These are phyloP conservation scores for Vinca minor DNA, from an alignment of 257 asterid genomes.

Conservation along the genomic window DNA sequence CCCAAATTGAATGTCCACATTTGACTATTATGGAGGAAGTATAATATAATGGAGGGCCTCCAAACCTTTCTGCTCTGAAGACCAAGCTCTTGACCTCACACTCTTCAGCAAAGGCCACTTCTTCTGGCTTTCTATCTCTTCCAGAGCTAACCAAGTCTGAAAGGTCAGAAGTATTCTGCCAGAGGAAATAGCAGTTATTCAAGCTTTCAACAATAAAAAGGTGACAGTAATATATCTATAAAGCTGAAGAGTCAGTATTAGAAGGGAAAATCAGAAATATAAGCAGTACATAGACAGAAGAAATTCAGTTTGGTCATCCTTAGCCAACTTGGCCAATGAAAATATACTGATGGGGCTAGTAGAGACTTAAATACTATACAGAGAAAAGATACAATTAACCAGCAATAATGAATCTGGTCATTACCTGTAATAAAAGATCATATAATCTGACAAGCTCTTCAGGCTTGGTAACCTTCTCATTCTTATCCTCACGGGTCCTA, in stretches of 20 bases:
- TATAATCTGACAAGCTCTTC: slow-evolving; percentile 91
- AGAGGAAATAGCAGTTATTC: slow-evolving; percentile 20
- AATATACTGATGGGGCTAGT: neutral
- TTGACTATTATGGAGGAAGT: too few species aligned
- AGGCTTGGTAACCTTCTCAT: slow-evolving; percentile 81
- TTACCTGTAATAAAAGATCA: slow-evolving; percentile 80
- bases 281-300: neutral
- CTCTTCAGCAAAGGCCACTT: slow-evolving; percentile 75
- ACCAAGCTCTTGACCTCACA: slow-evolving; percentile 58
- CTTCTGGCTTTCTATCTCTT: slow-evolving; percentile 84
- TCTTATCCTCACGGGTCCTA: slow-evolving; percentile 72
- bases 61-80: slow-evolving; percentile 82
- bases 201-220: slow-evolving; percentile 15
- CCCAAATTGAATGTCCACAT: too few species aligned
- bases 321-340: neutral
- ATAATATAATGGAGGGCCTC: neutral
- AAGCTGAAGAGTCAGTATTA: neutral
- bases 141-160: slow-evolving; percentile 89
- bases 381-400: neutral
- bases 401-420: slow-evolving; percentile 5
- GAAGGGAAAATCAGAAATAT: neutral
- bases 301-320: neutral
- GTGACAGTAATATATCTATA: slow-evolving; percentile 11
- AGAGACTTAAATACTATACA: neutral
- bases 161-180: slow-evolving; percentile 80